Evolutionary conservation across 192 early-diverging fungal genomes (phyloP), one percentile per base, ranked within the genome.

Genomic region (Podila verticillata): DNA sequence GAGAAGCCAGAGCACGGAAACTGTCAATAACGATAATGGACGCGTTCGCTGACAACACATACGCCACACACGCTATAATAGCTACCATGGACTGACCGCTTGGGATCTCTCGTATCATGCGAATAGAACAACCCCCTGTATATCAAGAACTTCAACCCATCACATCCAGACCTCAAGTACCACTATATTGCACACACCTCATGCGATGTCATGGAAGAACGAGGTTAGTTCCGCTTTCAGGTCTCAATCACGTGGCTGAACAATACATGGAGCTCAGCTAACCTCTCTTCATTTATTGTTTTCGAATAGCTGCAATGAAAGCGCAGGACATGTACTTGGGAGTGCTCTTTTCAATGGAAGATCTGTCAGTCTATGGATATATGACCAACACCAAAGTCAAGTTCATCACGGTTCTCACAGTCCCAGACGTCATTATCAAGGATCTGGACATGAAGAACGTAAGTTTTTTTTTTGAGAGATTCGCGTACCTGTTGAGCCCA

Each of bases 161-260:
- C 87, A 57, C 91, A 94, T 65, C 88, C 91, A 7, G 92, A 95
- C 72, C 88, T 96, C 26, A 95, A 96, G 72, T 96, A 92, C 82
- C 94, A 96, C 84, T 96, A 95, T 72, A 80, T 96, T 75, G 94
- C 93, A n/a, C 94, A 96, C 69, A 96, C 95, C 2, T 93, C 95
- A 1, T 91, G 90, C 74, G 96, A 98, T 83, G 87, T 96, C 7
- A 93, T 98, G 73, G 96, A 96, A 65, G 94, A 95, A 83, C 79
- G 92, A 86, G 89, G 93, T 92, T 61, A 0, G 68, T 63, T 9
- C 51, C 22, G 5, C n/a, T 49, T 12, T 54, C 51, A 47, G 15
- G n/a, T n/a, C 5, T 26, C 24, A 6, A 24, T n/a, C 19, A 7
- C n/a, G n/a, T n/a, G n/a, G 22, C 12, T 54, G 22, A 4, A 24